Evolutionary conservation across 805 yeast genomes (phyloP).

Genomic region (Metschnikowia baotianmanensis): DNA sequence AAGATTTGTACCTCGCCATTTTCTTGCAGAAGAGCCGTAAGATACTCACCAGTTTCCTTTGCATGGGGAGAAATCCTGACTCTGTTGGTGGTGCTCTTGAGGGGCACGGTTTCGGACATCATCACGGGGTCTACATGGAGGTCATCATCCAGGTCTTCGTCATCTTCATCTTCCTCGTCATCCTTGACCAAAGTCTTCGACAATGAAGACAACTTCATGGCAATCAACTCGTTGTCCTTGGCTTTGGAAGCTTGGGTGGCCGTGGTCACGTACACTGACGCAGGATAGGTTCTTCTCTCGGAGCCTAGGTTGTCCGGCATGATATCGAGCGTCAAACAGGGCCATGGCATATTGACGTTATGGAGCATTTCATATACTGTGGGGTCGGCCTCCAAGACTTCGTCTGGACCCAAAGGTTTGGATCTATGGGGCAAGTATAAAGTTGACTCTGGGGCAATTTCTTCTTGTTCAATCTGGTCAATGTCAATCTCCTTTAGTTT

Average conservation of each 20-base stretch:
- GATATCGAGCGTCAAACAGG: slow-evolving; percentile 87
- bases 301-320: slow-evolving; percentile 83
- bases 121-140: slow-evolving; percentile 76
- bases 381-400: slow-evolving; percentile 94
- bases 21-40: slow-evolving; percentile 87
- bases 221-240: slow-evolving; percentile 84
- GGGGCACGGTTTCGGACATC: slow-evolving; percentile 78
- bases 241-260: slow-evolving; percentile 90
- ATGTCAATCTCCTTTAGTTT: slow-evolving; percentile 12
- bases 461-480: slow-evolving; percentile 26
- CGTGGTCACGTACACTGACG: slow-evolving; percentile 77
- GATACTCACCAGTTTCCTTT: slow-evolving; percentile 67
- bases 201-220: slow-evolving; percentile 78
- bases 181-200: slow-evolving; percentile 85
- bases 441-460: slow-evolving; percentile 36
- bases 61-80: slow-evolving; percentile 82
- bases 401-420: slow-evolving; percentile 91
- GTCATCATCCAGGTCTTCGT: slow-evolving; percentile 64
- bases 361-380: slow-evolving; percentile 95
- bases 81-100: slow-evolving; percentile 84
- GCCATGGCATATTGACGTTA: slow-evolving; percentile 93
- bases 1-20: slow-evolving; percentile 85
- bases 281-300: slow-evolving; percentile 89
- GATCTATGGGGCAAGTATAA: slow-evolving; percentile 87
- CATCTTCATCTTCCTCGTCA: slow-evolving; percentile 70